Evolutionary conservation across 306 rosid species (phyloP), one percentile per base, ranked within the genome.

Genomic region (Notholithocarpus densiflorus): DNA sequence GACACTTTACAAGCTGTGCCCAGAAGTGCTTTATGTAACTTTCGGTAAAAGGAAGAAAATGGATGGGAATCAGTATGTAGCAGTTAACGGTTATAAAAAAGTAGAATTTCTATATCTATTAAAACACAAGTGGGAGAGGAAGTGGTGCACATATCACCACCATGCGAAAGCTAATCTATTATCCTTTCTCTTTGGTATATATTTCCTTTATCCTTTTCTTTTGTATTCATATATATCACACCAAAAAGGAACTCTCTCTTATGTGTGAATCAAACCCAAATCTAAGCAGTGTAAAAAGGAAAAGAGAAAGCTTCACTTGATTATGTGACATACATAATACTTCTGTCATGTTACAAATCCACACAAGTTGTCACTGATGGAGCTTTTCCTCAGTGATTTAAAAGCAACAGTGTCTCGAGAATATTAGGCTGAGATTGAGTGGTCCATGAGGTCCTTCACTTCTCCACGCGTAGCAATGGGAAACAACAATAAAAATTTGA

Each of bases 41-140:
- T 83, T 83, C 82, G 45, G 61, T 71, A 27, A 72, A 74, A 64
- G 32, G 60, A 32, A 34, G 7, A 78, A 74, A 78, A 75, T 75
- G 71, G 77, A 68, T 84, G 52, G 76, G 87, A 88, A 86, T 87
- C 88, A 71, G 83, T 73, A 8, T 78, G 80, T 79, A 79, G 84
- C 81, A 75, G 88, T 84, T 87, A 75, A 61, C 83, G 26, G 88
- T 83, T 83, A 37, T 65, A 24, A 43, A 52, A 72, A 78, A 48
- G 52, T 31, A 68, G 53, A 70, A 34, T 52, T 69, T 51, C 60
- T 17, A 34, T 37, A 52, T 56, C 70, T 17, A 72, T 65, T 66
- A 31, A 71, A 61, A 27, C 72, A 57, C 61, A 37, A 77, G 83
- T 64, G 74, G 78, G 26, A 43, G n/a, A 68, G 60, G 56, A 60